Conservation (phyloP, 192 early-diverging fungal genomes). For the Rhizophagus sp. region DNA sequence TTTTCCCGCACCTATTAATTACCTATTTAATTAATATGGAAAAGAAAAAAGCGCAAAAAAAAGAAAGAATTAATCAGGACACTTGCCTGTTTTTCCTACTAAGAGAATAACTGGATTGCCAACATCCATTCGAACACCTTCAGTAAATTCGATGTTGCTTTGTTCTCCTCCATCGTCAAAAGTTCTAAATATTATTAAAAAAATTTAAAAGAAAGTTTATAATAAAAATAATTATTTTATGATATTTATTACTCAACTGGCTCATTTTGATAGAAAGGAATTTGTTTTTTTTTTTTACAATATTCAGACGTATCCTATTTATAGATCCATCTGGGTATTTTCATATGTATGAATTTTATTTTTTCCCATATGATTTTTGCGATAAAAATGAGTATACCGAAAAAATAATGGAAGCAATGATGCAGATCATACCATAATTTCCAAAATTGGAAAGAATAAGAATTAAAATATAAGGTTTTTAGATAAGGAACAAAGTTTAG, state of each 20-base stretch:
- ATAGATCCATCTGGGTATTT: background rate
- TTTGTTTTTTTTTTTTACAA: too few relatives aligned
- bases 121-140: background rate
- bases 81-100: slow-evolving; percentile 20
- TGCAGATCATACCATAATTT: too few relatives aligned
- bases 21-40: background rate
- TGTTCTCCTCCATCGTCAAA: background rate
- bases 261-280: background rate
- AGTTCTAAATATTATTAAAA: too few relatives aligned
- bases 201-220: background rate
- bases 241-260: slow-evolving; percentile 12
- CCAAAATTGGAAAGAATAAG: too few relatives aligned
- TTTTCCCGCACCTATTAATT: slow-evolving; percentile 18
- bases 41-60: background rate
- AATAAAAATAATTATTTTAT: background rate
- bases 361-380: too few relatives aligned
- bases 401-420: too few relatives aligned
- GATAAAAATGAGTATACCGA: too few relatives aligned
- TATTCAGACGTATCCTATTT: background rate
- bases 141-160: background rate
- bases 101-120: slow-evolving; percentile 2
- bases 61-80: background rate
- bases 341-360: too few relatives aligned
- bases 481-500: too few relatives aligned
- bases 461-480: too few relatives aligned